A percentile compares a stretch with the other conserved stretches of the same genome.
Conservation (phyloP, 495 filamentous ascomycete species). For the Acidiella bohemica region DNA sequence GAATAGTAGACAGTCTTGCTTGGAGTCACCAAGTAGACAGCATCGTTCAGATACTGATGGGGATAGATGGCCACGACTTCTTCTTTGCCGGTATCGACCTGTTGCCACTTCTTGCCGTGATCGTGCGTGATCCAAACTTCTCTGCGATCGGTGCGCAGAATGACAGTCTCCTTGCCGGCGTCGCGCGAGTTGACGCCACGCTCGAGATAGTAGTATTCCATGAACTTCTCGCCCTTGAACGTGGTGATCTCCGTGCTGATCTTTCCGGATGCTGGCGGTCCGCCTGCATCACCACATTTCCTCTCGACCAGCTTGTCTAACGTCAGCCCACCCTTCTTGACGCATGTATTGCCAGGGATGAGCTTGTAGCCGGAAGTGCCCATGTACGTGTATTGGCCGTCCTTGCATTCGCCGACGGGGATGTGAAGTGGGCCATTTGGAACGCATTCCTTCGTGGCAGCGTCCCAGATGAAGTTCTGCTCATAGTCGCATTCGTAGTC, state of each 20-base stretch:
- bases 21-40: constrained; percentile 69
- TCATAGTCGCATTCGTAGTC: constrained; percentile 97
- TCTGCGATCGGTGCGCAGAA: constrained; percentile 55
- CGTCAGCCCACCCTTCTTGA: constrained; percentile 36
- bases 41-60: constrained; percentile 65
- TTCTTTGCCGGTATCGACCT: constrained; percentile 44
- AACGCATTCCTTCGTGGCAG: constrained; percentile 43
- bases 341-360: constrained; percentile 83
- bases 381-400: constrained; percentile 53
- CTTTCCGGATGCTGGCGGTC: constrained; percentile 42
- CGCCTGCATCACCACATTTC: constrained; percentile 37
- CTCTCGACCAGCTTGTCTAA: constrained; percentile 50
- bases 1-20: constrained; percentile 61
- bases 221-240: constrained; percentile 45
- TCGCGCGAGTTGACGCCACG: constrained; percentile 46
- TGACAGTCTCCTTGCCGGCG: constrained; percentile 65
- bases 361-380: constrained; percentile 80
- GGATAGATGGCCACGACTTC: constrained; percentile 52
- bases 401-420: constrained; percentile 52
- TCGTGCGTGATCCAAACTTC: constrained; percentile 61
- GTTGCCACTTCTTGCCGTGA: constrained; percentile 75
- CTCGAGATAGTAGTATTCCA: constrained; percentile 71
- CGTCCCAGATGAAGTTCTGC: constrained; percentile 67
- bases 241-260: constrained; percentile 40
- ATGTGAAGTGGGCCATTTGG: constrained; percentile 38